Percentiles rank a stretch among this genome's conserved stretches.
Evolutionary conservation across 2,329 filamentous ascomycete species (phyloP).

Genomic region (Fusarium sp.): DNA sequence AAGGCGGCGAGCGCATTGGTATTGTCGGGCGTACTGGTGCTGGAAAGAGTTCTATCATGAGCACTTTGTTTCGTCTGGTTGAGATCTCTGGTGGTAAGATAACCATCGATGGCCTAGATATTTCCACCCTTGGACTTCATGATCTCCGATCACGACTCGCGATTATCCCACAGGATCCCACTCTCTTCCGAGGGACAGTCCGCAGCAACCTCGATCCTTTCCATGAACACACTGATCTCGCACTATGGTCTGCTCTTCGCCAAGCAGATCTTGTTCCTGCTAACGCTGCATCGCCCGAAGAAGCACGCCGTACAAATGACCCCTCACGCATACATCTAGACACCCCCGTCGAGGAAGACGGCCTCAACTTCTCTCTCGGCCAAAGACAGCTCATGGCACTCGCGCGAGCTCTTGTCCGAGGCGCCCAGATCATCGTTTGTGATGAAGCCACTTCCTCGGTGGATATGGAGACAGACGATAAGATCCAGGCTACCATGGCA

Average conservation of each 20-base stretch:
- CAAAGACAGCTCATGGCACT: slow-evolving; percentile 97
- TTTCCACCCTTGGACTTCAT: slow-evolving; percentile 78
- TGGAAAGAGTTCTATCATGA: slow-evolving; percentile 87
- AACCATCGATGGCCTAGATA: slow-evolving; percentile 74
- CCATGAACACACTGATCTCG: slow-evolving; percentile 79
- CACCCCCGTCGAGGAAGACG: slow-evolving; percentile 89
- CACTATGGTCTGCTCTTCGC: slow-evolving; percentile 81
- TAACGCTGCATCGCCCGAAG: slow-evolving; percentile 72
- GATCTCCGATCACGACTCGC: slow-evolving; percentile 80
- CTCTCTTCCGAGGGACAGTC: slow-evolving; percentile 83
- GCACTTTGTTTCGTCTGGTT: slow-evolving; percentile 80
- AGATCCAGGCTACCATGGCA: slow-evolving; percentile 91
- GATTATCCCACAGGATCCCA: slow-evolving; percentile 88
- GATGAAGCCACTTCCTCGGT: slow-evolving; percentile 95
- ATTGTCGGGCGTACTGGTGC: slow-evolving; percentile 86
- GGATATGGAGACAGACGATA: slow-evolving; percentile 96
- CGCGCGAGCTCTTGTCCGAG: slow-evolving; percentile 87
- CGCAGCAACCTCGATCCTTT: slow-evolving; percentile 86
- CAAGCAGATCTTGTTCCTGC: slow-evolving; percentile 77
- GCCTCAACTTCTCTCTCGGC: slow-evolving; percentile 93
- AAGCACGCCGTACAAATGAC: slow-evolving; percentile 74
- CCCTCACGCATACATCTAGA: slow-evolving; percentile 82
- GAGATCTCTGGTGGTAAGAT: slow-evolving; percentile 73
- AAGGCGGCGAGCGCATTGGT: slow-evolving; percentile 81
- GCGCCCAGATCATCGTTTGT: slow-evolving; percentile 92